These are phyloP conservation scores for Suillus occidentalis DNA, from an alignment of 768 basidiomycete species.

Conservation along the genomic window DNA sequence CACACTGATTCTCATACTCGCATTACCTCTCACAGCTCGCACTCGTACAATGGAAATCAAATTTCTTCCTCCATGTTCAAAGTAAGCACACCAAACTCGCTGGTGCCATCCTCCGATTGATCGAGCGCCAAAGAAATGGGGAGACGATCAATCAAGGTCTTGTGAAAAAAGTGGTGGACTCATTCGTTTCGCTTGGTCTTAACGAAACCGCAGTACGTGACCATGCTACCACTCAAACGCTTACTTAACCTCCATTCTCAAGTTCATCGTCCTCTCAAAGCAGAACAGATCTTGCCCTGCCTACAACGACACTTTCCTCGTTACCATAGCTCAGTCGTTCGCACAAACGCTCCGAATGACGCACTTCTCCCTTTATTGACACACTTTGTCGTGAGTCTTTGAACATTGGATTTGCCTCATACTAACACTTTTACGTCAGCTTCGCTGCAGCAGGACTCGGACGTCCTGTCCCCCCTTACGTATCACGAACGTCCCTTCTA, in stretches of 20 bases:
- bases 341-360: too few species aligned
- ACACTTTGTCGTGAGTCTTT: conserved; percentile 66
- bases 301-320: too few species aligned
- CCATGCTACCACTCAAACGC: too few species aligned
- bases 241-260: too few species aligned
- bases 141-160: conserved; percentile 91
- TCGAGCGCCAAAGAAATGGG: conserved; percentile 93
- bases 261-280: too few species aligned
- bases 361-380: too few species aligned
- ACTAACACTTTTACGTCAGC: conserved; percentile 57
- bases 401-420: conserved; percentile 72
- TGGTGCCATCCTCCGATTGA: conserved; percentile 81
- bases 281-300: too few species aligned
- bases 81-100: conserved; percentile 80
- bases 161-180: conserved; percentile 93
- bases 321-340: too few species aligned
- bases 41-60: conserved; percentile 92
- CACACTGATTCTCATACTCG: conserved; percentile 6
- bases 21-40: conserved; percentile 58
- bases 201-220: too few species aligned
- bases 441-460: conserved; percentile 41
- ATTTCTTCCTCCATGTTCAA: conserved; percentile 90
- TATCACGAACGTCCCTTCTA: conserved; percentile 73
- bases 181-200: conserved; percentile 91
- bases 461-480: conserved; percentile 50